Evolutionary conservation across 1,139 yeast species (phyloP).

Genomic region (Zygosaccharomyces pseudobailii): DNA sequence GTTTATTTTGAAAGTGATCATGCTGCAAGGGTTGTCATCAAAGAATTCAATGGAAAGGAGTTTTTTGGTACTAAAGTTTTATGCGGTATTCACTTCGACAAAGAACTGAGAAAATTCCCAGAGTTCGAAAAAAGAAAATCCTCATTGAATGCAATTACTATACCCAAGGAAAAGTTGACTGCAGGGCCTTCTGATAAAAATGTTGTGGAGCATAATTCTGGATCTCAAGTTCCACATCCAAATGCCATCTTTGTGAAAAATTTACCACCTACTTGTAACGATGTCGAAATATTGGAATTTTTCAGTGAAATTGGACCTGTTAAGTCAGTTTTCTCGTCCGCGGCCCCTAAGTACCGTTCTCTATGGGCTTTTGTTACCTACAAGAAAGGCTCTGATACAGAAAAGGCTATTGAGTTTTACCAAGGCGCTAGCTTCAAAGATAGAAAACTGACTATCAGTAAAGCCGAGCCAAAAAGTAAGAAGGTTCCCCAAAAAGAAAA

Average conservation of each 20-base stretch:
- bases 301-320: constrained; percentile 42
- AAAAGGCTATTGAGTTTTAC: constrained; percentile 28
- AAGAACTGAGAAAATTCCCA: constrained; percentile 34
- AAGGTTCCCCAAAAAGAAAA: constrained; percentile 6
- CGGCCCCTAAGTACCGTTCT: constrained; percentile 37
- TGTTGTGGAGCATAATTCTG: constrained; percentile 4
- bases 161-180: constrained; percentile 26
- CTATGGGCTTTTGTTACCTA: constrained; percentile 46
- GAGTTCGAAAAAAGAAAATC: constrained; percentile 28
- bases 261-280: constrained; percentile 38
- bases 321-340: constrained; percentile 38
- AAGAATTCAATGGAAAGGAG: constrained; percentile 32
- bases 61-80: constrained; percentile 34
- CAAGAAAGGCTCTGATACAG: constrained; percentile 33
- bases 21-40: constrained; percentile 40
- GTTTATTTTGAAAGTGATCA: constrained; percentile 40
- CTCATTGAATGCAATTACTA: constrained; percentile 21
- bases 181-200: constrained; percentile 13
- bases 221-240: constrained; percentile 25
- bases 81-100: constrained; percentile 44
- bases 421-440: constrained; percentile 30
- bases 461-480: constrained; percentile 26
- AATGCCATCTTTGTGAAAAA: constrained; percentile 43
- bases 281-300: constrained; percentile 35
- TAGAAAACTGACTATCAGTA: constrained; percentile 31